These are phyloP conservation scores for Torulaspora microellipsoides DNA, from an alignment of 805 yeast genomes.

Conservation along the genomic window DNA sequence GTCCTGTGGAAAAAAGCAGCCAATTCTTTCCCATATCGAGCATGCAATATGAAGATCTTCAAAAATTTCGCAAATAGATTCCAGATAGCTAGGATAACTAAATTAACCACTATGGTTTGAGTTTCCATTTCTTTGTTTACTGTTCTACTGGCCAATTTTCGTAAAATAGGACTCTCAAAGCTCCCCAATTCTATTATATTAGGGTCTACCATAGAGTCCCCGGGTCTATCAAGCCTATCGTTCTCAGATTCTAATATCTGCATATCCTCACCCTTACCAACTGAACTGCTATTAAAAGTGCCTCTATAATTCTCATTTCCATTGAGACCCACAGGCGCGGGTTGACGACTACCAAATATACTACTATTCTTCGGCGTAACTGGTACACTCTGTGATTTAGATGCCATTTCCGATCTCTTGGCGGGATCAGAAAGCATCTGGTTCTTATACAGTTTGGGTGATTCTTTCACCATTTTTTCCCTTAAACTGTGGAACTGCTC, in stretches of 20 bases:
- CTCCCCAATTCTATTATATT: conserved; percentile 16
- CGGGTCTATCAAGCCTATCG: too few relatives aligned
- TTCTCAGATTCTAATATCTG: too few relatives aligned
- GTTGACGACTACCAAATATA: too few relatives aligned
- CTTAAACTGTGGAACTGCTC: conserved; percentile 22
- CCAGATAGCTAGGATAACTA: conserved; percentile 30
- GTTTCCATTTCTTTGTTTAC: conserved; percentile 41
- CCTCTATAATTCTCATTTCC: too few relatives aligned
- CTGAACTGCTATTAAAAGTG: too few relatives aligned
- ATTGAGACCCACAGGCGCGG: too few relatives aligned
- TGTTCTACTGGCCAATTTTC: conserved; percentile 32
- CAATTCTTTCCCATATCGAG: conserved; percentile 14
- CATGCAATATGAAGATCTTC: conserved; percentile 17
- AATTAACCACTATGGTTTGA: conserved; percentile 33
- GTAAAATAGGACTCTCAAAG: conserved; percentile 31
- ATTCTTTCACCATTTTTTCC: conserved; percentile 24
- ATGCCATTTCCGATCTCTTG: not conserved
- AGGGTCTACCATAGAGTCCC: too few relatives aligned
- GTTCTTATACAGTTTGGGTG: conserved; percentile 28
- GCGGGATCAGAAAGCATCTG: conserved; percentile 14
- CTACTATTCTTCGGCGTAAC: not conserved
- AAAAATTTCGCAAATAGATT: conserved; percentile 26
- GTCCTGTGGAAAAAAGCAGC: conserved; percentile 14
- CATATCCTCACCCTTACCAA: too few relatives aligned
- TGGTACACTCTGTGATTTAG: conserved; percentile 4